Evolutionary conservation across 2,329 filamentous ascomycete species (phyloP), one percentile per base, ranked within the genome.

Genomic region (Beauveria pseudobassiana): DNA sequence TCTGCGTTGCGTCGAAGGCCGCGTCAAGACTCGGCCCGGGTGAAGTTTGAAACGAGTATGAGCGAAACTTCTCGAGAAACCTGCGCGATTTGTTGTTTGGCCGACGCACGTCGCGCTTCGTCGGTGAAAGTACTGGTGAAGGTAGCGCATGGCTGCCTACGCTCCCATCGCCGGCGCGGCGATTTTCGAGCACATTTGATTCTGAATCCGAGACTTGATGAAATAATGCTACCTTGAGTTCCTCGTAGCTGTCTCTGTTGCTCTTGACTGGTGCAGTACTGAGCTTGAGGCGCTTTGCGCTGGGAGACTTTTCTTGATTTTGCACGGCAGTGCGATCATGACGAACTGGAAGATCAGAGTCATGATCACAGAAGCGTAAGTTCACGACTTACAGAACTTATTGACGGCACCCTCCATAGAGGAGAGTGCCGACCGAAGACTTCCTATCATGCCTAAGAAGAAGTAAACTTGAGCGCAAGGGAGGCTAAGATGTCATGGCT

Each of bases 371-470:
- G 5, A 24, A 20, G 24, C 1, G 3, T 4, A 30, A 12, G 1
- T 9, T 3, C n/a, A 8, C 3, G 8, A 42, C 59, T n/a, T 55
- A 61, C 59, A 50, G 5, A 61, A 12, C 30, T 43, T 61, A 14
- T 54, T 16, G 5, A 61, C 59, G 59, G 51, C 51, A 38, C 34
- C 51, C 26, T 52, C 59, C 20, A 60, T 26, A 5, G 48, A 52
- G 24, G 49, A 52, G 48, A 54, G 24, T 49, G 43, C 59, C 59
- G 59, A 61, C 20, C 51, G 59, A 55, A 61, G 24, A 12, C 26
- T 61, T n/a, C 24, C 40, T 55, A 61, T 55, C 59, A 61, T 61
- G 20, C 51, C 43, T 30, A 30, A 52, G 14, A 54, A 60, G 22
- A 24, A 55, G 40, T 20, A 50, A 34, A 46, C 22, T 42, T 38